These are phyloP conservation scores for Teratosphaeria pseudoeucalypti DNA, from an alignment of 2,329 filamentous ascomycete genomes.

Conservation along the genomic window DNA sequence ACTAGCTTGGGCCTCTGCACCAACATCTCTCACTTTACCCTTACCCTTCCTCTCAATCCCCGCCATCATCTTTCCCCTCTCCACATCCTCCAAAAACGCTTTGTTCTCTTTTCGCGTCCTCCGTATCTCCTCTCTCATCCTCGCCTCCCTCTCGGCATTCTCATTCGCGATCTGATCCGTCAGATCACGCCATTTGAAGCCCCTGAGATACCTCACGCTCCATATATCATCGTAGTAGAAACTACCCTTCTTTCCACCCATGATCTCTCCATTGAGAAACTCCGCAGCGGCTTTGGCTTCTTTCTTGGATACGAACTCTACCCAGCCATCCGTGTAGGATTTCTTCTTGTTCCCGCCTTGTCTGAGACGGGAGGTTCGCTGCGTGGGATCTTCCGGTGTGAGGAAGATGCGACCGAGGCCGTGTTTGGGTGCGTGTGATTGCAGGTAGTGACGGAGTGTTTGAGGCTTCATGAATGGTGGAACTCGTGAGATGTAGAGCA, in stretches of 20 bases:
- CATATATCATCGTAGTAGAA: conserved; percentile 82
- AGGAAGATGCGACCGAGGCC: conserved; percentile 67
- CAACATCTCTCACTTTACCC: conserved; percentile 12
- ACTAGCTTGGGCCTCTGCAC: conserved; percentile 1
- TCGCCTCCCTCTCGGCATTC: conserved; percentile 65
- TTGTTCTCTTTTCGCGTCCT: conserved; percentile 70
- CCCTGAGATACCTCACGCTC: conserved; percentile 71
- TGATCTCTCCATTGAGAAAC: conserved; percentile 63
- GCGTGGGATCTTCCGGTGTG: conserved; percentile 60
- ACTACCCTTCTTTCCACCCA: conserved; percentile 73
- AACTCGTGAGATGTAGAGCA: conserved; percentile 73
- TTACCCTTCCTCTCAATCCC: conserved; percentile 51
- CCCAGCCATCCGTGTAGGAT: conserved; percentile 75
- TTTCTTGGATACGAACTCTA: conserved; percentile 67
- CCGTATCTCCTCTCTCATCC: conserved; percentile 67
- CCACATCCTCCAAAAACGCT: conserved; percentile 68
- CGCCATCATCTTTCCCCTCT: conserved; percentile 68
- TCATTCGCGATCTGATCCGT: conserved; percentile 73
- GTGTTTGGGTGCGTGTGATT: conserved; percentile 53
- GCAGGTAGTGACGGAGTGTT: conserved; percentile 64
- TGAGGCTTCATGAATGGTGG: conserved; percentile 81
- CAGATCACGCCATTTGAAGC: conserved; percentile 66
- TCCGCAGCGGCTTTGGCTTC: conserved; percentile 70
- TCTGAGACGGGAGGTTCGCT: conserved; percentile 56
- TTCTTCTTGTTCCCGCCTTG: conserved; percentile 75